Evolutionary conservation across 1,284 basidiomycete species (phyloP).

Genomic region (Phellopilus nigrolimitatus): DNA sequence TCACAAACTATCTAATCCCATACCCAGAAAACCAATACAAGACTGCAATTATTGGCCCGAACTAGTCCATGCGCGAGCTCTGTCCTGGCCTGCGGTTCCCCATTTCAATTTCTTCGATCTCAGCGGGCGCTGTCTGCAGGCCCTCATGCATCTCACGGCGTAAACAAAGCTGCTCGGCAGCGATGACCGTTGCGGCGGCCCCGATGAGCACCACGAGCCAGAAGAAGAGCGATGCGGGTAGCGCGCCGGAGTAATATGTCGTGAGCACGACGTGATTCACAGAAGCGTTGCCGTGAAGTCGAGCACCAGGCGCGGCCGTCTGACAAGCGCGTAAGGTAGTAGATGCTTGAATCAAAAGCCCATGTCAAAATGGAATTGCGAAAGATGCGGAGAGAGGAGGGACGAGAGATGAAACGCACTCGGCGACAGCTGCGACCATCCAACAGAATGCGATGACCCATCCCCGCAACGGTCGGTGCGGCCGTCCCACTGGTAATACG

Average conservation of each 20-base stretch:
- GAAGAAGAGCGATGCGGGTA: slow-evolving; percentile 89
- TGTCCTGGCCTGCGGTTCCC: slow-evolving; percentile 12
- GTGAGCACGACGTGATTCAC: slow-evolving; percentile 88
- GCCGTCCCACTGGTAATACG: slow-evolving; percentile 41
- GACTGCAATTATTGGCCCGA: background rate
- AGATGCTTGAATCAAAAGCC: slow-evolving; percentile 54
- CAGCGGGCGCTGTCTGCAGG: slow-evolving; percentile 48
- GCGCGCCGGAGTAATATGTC: slow-evolving; percentile 82
- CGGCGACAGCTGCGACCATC: slow-evolving; percentile 71
- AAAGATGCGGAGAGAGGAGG: slow-evolving; percentile 4
- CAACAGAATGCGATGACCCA: slow-evolving; percentile 87
- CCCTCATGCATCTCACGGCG: slow-evolving; percentile 90
- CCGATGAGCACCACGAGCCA: slow-evolving; percentile 78
- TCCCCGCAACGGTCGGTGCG: slow-evolving; percentile 69
- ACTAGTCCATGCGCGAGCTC: slow-evolving; percentile 16
- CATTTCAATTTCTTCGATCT: slow-evolving; percentile 33
- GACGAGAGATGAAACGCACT: slow-evolving; percentile 57
- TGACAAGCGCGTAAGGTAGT: slow-evolving; percentile 80
- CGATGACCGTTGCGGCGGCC: slow-evolving; percentile 69
- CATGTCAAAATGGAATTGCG: slow-evolving; percentile 19
- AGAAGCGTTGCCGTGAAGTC: slow-evolving; percentile 90
- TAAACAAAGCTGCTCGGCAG: slow-evolving; percentile 90
- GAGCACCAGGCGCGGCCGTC: slow-evolving; percentile 88
- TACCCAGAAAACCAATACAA: too few species aligned
- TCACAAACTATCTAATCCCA: too few species aligned